Evolutionary conservation across 2,329 filamentous ascomycete species (phyloP).

Genomic region (Thielaviopsis populi): DNA sequence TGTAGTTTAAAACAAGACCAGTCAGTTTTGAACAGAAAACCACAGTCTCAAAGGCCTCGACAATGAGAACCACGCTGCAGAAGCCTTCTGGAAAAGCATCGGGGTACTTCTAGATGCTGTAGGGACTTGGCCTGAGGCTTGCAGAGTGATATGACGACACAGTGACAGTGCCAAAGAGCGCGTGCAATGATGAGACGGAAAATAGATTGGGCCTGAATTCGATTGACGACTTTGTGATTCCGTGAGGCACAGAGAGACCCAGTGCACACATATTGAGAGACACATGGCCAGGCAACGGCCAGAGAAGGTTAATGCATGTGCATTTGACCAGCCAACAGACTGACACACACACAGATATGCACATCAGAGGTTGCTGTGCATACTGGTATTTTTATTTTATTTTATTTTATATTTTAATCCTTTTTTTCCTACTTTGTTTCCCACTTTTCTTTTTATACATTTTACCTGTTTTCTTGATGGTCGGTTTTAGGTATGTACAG

Average conservation of each 20-base stretch:
- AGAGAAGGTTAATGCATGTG: background rate
- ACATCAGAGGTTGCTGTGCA: background rate
- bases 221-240: background rate
- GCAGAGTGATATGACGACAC: slow-evolving; percentile 1
- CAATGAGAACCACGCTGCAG: background rate
- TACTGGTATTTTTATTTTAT: background rate
- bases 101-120: background rate
- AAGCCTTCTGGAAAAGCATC: background rate
- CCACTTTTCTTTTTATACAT: background rate
- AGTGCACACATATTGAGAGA: background rate
- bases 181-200: background rate
- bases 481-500: background rate
- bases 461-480: background rate
- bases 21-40: background rate
- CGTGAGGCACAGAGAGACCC: background rate
- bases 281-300: background rate
- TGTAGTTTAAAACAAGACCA: background rate
- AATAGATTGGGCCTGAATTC: background rate
- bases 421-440: background rate
- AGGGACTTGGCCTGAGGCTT: background rate
- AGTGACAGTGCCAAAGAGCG: background rate
- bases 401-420: too few species aligned
- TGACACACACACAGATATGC: background rate
- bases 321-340: background rate
- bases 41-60: background rate